Percentiles rank a stretch among this genome's conserved stretches.
phyloP scores from a whole-genome alignment of 257 asterid species.

The Cruciata laevipes region DNA sequence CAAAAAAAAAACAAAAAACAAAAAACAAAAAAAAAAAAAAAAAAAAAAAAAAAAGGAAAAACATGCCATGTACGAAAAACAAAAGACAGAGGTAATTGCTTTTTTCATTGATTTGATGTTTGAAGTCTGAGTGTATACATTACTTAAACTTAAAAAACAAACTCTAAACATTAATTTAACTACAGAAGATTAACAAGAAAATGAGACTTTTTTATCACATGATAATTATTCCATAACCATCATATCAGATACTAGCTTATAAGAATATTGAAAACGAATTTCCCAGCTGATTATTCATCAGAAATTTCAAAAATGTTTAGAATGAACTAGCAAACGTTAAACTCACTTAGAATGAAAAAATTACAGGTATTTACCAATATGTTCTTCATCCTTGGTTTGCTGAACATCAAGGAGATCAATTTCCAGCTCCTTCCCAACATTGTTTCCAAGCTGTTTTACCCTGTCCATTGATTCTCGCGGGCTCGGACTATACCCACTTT shows the following conservation, averaged over 20 bases:
- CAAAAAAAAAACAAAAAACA: too few species aligned
- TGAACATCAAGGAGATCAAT: constrained; percentile 24
- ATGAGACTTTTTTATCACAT: not conserved
- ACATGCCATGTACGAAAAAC: not conserved
- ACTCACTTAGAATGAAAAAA: not conserved
- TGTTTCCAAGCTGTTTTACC: constrained; percentile 20
- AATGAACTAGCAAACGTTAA: not conserved
- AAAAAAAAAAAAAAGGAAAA: not conserved
- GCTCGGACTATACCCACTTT: constrained; percentile 42
- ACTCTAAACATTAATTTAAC: not conserved
- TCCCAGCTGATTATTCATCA: not conserved
- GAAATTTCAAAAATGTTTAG: not conserved
- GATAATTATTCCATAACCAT: not conserved
- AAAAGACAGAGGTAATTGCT: not conserved
- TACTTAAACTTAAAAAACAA: not conserved
- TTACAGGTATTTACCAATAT: constrained; percentile 34
- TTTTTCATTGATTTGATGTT: too few species aligned
- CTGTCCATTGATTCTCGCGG: constrained; percentile 32
- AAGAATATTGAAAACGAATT: not conserved
- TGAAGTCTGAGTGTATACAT: not conserved
- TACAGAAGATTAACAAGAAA: too few species aligned
- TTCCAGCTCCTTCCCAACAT: constrained; percentile 27
- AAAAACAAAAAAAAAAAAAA: too few species aligned
- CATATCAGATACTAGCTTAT: not conserved
- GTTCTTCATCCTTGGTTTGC: constrained; percentile 24